These are phyloP conservation scores for Talaromyces ruber DNA, from an alignment of 495 filamentous ascomycete genomes.

Conservation along the genomic window DNA sequence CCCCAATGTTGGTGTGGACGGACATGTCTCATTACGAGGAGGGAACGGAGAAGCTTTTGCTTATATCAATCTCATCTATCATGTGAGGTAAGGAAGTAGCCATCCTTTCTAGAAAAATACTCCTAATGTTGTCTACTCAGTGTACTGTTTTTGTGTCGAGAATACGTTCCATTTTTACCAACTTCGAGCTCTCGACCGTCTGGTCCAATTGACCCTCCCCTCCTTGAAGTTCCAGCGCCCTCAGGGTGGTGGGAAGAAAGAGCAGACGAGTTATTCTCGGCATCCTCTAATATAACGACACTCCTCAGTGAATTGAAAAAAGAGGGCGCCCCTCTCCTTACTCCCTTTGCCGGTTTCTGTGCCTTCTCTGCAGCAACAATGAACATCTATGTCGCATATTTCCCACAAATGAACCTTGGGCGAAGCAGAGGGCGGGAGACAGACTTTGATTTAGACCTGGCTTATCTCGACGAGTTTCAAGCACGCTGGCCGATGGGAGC, in stretches of 20 bases:
- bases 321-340: conserved; percentile 10
- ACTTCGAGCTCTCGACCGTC: conserved; percentile 8
- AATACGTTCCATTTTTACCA: conserved; percentile 19
- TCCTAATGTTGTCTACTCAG: background rate
- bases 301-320: conserved; percentile 13
- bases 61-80: conserved; percentile 18
- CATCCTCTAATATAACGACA: conserved; percentile 11
- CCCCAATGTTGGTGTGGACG: conserved; percentile 12
- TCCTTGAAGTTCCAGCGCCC: conserved; percentile 12
- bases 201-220: conserved; percentile 16
- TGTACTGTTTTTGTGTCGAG: conserved; percentile 16
- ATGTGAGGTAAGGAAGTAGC: conserved; percentile 8
- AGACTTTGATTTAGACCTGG: conserved; percentile 11
- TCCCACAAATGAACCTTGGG: conserved; percentile 18
- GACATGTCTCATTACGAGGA: conserved; percentile 9
- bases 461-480: conserved; percentile 14
- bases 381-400: conserved; percentile 15
- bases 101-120: background rate
- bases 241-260: conserved; percentile 16
- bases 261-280: conserved; percentile 12
- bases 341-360: conserved; percentile 19
- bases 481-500: conserved; percentile 15
- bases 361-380: conserved; percentile 18
- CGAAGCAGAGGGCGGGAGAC: conserved; percentile 11
- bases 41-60: conserved; percentile 16